Percentiles rank a stretch among this genome's conserved stretches.
Conservation (phyloP, 164 flowering plant species). For the Berberis thunbergii region DNA sequence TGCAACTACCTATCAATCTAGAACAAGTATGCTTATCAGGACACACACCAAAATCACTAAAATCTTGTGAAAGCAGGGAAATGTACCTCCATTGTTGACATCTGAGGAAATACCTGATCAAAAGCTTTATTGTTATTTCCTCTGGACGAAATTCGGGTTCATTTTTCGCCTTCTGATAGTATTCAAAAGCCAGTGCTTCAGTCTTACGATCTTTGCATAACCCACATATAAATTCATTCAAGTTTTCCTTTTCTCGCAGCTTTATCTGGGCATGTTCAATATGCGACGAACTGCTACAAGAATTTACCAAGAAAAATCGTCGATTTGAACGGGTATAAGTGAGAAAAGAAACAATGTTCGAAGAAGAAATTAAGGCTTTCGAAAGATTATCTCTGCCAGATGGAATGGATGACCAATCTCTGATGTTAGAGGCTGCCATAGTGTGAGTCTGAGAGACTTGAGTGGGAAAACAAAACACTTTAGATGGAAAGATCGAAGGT, state of each 20-base stretch:
- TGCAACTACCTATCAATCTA: slow-evolving; percentile 41
- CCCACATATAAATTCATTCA: slow-evolving; percentile 26
- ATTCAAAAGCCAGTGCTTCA: slow-evolving; percentile 31
- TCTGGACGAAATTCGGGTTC: slow-evolving; percentile 39
- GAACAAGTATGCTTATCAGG: slow-evolving; percentile 46
- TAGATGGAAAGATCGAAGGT: too few species aligned
- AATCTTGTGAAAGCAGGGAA: slow-evolving; percentile 31
- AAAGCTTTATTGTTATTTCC: slow-evolving; percentile 26
- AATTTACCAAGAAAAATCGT: slow-evolving; percentile 11
- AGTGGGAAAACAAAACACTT: neutral
- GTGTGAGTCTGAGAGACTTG: neutral
- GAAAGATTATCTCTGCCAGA: slow-evolving; percentile 7
- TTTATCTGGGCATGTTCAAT: slow-evolving; percentile 10
- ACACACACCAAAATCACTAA: slow-evolving; percentile 27
- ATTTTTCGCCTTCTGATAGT: slow-evolving; percentile 46
- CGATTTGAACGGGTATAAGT: slow-evolving; percentile 9
- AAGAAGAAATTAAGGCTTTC: slow-evolving; percentile 3
- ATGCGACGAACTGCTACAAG: slow-evolving; percentile 14
- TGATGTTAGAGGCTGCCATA: slow-evolving; percentile 27
- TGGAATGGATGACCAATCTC: slow-evolving; percentile 25
- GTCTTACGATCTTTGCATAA: slow-evolving; percentile 36
- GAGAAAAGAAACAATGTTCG: slow-evolving; percentile 9
- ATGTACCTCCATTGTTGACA: slow-evolving; percentile 50
- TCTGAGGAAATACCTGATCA: slow-evolving; percentile 45
- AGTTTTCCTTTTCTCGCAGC: slow-evolving; percentile 18